Base-by-base conservation (phyloP, 2,329 filamentous ascomycete species). In the Teratosphaeria nubilosa region DNA sequence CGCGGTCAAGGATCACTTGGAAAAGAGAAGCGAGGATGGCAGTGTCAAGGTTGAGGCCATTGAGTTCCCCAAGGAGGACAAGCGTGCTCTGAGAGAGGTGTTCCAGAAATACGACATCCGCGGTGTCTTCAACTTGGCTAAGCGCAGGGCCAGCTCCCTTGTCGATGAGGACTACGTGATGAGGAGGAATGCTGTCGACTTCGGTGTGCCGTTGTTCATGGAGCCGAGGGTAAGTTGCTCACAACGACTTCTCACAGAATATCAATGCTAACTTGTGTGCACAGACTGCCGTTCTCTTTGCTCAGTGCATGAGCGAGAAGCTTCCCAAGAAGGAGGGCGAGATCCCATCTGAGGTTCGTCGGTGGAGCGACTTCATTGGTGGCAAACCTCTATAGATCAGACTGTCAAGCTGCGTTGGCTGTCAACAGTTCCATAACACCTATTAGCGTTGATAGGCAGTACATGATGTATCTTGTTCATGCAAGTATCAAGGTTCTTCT, bases 171-270 rank as follows among this genome's bases (percentile, higher is more conserved):
- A 99, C 79, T 99, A 99, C 70, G 91, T 99, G 58, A 97, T 85
- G 94, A 70, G 67, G 32, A 85, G 94, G 73, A 99, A 99, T 72
- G 94, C 94, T 30, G 94, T 99, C 58, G 94, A 99, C 77, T 99
- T 99, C 74, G 92, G 92, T 67, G 91, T 97, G 32, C 94, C 94
- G 54, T 80, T 99, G 58, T 97, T 99, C 76, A 96, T 96, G 91
- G 92, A 97, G 79, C 90, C 91, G 57, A 92, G 94, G 86, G 91
- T 95, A 80, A 78, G 84, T 74, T 64, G 10, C 7, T 37, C 24
- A n/a, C 24, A 55, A 45, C 31, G n/a, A 22, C 4, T 9, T 3
- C 27, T 16, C 56, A n/a, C 13, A 50, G 34, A 53, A 14, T 52
- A 16, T 51, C 30, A 7, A 56, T 56, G 55, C 61, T 62, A 31